These are phyloP conservation scores for Achlya hypogyna DNA, from an alignment of 352 stramenopile genomes.

Conservation along the genomic window DNA sequence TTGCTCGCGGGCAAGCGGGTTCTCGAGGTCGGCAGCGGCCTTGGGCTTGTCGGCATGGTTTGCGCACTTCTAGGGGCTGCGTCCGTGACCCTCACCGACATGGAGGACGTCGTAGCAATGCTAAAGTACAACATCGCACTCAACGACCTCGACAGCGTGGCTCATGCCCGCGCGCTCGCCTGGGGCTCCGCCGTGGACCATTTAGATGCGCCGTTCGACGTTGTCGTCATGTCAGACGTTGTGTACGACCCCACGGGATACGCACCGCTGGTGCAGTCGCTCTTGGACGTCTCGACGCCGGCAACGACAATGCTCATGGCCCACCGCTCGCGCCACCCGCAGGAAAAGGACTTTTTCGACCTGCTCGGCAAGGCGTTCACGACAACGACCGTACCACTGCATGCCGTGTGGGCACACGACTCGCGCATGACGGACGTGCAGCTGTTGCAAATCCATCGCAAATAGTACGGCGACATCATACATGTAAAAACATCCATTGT, in stretches of 20 bases:
- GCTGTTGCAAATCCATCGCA: not conserved
- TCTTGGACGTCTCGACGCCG: constrained; percentile 31
- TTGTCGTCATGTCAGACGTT: constrained; percentile 69
- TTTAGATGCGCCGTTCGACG: constrained; percentile 38
- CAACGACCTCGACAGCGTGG: constrained; percentile 31
- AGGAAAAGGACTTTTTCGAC: constrained; percentile 76
- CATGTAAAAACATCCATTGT: too few species aligned
- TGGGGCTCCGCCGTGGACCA: constrained; percentile 41
- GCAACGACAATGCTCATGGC: constrained; percentile 60
- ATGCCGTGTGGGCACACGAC: constrained; percentile 7
- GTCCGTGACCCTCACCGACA: constrained; percentile 61
- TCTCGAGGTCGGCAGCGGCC: constrained; percentile 61
- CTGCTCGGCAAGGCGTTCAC: constrained; percentile 27
- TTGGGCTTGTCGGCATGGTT: constrained; percentile 68
- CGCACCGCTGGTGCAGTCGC: constrained; percentile 46
- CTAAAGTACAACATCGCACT: constrained; percentile 69
- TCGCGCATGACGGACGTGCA: constrained; percentile 20
- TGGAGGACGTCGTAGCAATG: constrained; percentile 61
- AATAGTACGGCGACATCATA: not conserved
- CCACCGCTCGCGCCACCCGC: constrained; percentile 64
- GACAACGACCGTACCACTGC: not conserved
- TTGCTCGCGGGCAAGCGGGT: constrained; percentile 38
- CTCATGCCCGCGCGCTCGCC: constrained; percentile 32
- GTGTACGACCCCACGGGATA: constrained; percentile 67
- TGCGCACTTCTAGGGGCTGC: constrained; percentile 48